Base-by-base conservation (phyloP, 108 stramenopile genomes). In the Conticribra guillardii region DNA sequence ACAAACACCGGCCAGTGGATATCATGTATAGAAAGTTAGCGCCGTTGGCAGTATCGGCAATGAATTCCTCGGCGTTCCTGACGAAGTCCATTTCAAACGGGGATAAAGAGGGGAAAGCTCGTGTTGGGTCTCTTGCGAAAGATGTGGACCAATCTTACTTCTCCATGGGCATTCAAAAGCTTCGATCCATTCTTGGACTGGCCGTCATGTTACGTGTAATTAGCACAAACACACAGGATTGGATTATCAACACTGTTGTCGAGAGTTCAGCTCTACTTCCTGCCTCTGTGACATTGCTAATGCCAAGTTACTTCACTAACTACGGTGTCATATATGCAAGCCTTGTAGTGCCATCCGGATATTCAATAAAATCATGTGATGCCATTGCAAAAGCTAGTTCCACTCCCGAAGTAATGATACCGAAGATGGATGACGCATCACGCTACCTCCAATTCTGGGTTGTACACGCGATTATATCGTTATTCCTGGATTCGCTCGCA, bases 361-460 rank as follows among this genome's bases (percentile, higher is more conserved):
- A 82, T 46, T 85, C 86, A 2, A 73, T 73, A 19, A 47, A 78
- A 52, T 50, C 74, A 22, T 68, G 72, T n/a, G 57, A 62, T 50
- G 54, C 62, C 2, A 47, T 47, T 23, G 47, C 19, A 26, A 80
- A 52, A 47, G 15, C 52, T 53, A 48, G 62, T 15, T 57, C 54
- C 33, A 59, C 58, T 9, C 16, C 54, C 29, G 63, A 67, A 14
- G 44, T 48, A 18, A 72, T 55, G 53, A 56, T 47, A 33, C 60
- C 32, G 9, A 64, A 49, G 33, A 70, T 82, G 37, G 53, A 69
- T 21, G 64, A 69, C n/a, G 45, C 55, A 34, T 57, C 84, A 19
- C 63, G 89, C 30, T 88, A 81, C 27, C 81, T 92, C 16, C 81
- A 89, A 56, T 94, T 88, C 74, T 94, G 93, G 93, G 64, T 90